Conservation (phyloP, 306 rosid species). For the Gynostemma pentaphyllum region DNA sequence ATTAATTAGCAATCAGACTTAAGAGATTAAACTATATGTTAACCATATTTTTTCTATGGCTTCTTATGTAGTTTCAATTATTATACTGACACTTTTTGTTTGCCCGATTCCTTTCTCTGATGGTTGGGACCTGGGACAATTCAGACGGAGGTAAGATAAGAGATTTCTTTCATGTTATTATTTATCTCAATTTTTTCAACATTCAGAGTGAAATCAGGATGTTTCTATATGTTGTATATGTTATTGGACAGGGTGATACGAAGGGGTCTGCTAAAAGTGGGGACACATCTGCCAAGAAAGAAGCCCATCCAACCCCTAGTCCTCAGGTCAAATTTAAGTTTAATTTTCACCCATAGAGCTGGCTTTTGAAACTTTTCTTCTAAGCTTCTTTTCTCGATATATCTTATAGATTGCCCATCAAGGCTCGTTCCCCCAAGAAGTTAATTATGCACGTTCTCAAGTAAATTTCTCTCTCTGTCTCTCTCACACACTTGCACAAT, state of each 20-base stretch:
- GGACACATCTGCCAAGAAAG: conserved; percentile 65
- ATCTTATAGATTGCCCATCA: conserved; percentile 49
- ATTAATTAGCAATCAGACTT: no score
- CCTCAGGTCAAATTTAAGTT: conserved; percentile 47
- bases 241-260: conserved; percentile 68
- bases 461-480: conserved; percentile 29
- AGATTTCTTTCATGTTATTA: conserved; percentile 3
- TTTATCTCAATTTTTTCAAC: neutral
- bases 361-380: neutral
- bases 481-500: neutral
- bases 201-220: neutral
- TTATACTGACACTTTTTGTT: conserved; percentile 19
- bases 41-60: neutral
- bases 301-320: conserved; percentile 49
- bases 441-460: conserved; percentile 62
- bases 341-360: neutral
- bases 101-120: conserved; percentile 12
- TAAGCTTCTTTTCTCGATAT: neutral
- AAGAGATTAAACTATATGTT: no score
- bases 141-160: conserved; percentile 84
- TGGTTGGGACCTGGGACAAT: conserved; percentile 21
- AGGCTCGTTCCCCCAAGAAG: conserved; percentile 73
- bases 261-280: conserved; percentile 86
- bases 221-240: neutral
- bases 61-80: conserved; percentile 4